Conservation (phyloP, 139 green algal species). For the Chlamydomonas sphaeroides region DNA sequence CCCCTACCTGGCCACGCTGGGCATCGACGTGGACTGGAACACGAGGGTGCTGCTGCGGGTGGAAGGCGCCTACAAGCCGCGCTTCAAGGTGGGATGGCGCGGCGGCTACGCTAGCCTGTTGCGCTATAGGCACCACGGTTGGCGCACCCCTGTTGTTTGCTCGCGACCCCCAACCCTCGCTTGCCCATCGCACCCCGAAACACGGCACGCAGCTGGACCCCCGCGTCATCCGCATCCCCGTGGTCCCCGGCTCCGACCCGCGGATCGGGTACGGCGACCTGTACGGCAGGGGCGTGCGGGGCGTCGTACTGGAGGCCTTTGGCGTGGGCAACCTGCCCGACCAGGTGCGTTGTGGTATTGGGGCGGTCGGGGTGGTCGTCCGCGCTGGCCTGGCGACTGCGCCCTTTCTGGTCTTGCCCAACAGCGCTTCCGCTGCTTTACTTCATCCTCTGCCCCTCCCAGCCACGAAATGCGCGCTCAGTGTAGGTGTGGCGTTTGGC, state of each 20-base stretch:
- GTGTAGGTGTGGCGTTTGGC: too few relatives aligned
- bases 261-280: constrained; percentile 83
- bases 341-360: too few relatives aligned
- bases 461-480: too few relatives aligned
- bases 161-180: too few relatives aligned
- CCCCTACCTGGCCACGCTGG: constrained; percentile 81
- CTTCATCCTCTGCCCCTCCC: too few relatives aligned
- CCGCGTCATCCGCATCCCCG: constrained; percentile 83
- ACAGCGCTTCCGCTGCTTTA: too few relatives aligned
- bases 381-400: too few relatives aligned
- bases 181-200: too few relatives aligned
- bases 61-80: constrained; percentile 78
- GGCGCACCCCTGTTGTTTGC: too few relatives aligned
- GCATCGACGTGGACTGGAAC: constrained; percentile 80
- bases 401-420: too few relatives aligned
- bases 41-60: constrained; percentile 59
- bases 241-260: constrained; percentile 86
- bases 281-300: constrained; percentile 69
- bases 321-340: constrained; percentile 94
- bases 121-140: too few relatives aligned
- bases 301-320: constrained; percentile 91
- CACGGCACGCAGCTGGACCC: constrained; percentile 72
- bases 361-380: too few relatives aligned
- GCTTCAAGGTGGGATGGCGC: constrained; percentile 58
- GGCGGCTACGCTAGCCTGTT: neutral